phyloP scores from a whole-genome alignment of 768 basidiomycete genomes.

The Botryobasidium botryosum region DNA sequence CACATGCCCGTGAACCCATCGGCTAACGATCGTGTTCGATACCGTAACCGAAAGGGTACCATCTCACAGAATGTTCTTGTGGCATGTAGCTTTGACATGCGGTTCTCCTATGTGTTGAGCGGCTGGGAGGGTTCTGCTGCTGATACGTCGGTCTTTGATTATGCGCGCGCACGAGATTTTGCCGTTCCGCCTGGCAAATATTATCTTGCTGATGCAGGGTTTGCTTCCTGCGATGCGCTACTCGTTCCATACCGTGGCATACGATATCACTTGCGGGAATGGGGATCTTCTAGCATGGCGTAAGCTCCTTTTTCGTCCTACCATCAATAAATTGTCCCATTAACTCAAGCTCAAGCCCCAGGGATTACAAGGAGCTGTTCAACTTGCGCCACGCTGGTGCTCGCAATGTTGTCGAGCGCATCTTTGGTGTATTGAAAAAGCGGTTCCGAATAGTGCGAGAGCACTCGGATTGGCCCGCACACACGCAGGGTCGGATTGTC shows the following conservation, averaged over 20 bases:
- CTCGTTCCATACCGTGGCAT: not conserved
- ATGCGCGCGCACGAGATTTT: slow-evolving; percentile 19
- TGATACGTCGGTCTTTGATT: slow-evolving; percentile 21
- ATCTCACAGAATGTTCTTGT: slow-evolving; percentile 27
- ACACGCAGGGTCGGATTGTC: not conserved
- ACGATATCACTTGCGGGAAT: slow-evolving; percentile 25
- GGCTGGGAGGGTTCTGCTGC: slow-evolving; percentile 28
- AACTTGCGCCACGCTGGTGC: slow-evolving; percentile 12
- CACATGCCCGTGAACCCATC: slow-evolving; percentile 13
- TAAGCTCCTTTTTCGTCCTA: not conserved
- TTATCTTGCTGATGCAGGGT: not conserved
- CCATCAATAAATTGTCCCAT: not conserved
- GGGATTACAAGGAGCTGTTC: slow-evolving; percentile 14
- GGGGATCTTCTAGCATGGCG: slow-evolving; percentile 12
- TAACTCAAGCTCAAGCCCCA: slow-evolving; percentile 9
- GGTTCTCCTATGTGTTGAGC: slow-evolving; percentile 24
- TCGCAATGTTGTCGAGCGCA: not conserved
- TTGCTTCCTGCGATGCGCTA: not conserved
- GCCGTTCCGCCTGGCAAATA: slow-evolving; percentile 17
- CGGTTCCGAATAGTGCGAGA: slow-evolving; percentile 13
- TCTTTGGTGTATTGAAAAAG: slow-evolving; percentile 9
- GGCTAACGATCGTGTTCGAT: slow-evolving; percentile 8
- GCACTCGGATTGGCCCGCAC: slow-evolving; percentile 11
- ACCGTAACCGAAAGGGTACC: slow-evolving; percentile 15
- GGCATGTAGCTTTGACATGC: slow-evolving; percentile 20